A percentile compares a stretch with the other conserved stretches of the same genome.
Conservation (phyloP, 106 monocot genomes). For the Dendrobium nobile region DNA sequence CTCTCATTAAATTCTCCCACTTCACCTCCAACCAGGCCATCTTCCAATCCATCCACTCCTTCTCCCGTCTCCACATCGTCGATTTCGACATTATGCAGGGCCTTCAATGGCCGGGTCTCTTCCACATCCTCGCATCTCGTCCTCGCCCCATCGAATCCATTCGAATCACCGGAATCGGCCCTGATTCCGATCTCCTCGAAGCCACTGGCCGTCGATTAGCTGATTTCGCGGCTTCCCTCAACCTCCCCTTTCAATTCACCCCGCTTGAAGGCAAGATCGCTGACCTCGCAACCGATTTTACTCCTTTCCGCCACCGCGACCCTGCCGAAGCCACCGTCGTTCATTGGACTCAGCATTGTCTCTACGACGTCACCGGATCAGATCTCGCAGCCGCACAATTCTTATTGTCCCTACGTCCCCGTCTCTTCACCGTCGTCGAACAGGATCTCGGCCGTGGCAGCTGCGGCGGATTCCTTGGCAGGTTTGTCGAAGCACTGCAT, state of each 20-base stretch:
- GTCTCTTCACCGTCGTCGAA: slow-evolving; percentile 47
- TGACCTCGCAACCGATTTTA: slow-evolving; percentile 11
- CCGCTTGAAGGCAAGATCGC: slow-evolving; percentile 49
- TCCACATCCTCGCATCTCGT: slow-evolving; percentile 54
- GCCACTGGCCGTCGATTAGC: slow-evolving; percentile 42
- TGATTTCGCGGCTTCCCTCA: slow-evolving; percentile 59
- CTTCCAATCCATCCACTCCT: slow-evolving; percentile 16
- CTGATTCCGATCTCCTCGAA: slow-evolving; percentile 37
- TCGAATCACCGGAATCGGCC: slow-evolving; percentile 48
- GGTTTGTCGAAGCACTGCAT: slow-evolving; percentile 56
- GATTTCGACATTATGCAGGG: slow-evolving; percentile 69
- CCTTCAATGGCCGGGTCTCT: slow-evolving; percentile 60
- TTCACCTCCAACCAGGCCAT: slow-evolving; percentile 37
- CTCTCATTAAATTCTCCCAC: slow-evolving; percentile 28
- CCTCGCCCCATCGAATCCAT: slow-evolving; percentile 25
- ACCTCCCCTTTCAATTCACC: slow-evolving; percentile 46
- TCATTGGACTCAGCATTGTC: slow-evolving; percentile 64
- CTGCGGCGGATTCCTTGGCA: slow-evolving; percentile 36
- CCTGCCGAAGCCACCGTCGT: slow-evolving; percentile 30
- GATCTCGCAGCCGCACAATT: slow-evolving; percentile 28
- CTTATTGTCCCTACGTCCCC: slow-evolving; percentile 24
- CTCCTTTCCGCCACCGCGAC: slow-evolving; percentile 12
- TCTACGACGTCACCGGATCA: slow-evolving; percentile 57
- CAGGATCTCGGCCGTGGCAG: slow-evolving; percentile 39
- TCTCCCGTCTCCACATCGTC: slow-evolving; percentile 44